Evolutionary conservation across 2,329 filamentous ascomycete genomes (phyloP), one percentile per base, ranked within the genome.

Genomic region (Phyllosticta citrichinensis): DNA sequence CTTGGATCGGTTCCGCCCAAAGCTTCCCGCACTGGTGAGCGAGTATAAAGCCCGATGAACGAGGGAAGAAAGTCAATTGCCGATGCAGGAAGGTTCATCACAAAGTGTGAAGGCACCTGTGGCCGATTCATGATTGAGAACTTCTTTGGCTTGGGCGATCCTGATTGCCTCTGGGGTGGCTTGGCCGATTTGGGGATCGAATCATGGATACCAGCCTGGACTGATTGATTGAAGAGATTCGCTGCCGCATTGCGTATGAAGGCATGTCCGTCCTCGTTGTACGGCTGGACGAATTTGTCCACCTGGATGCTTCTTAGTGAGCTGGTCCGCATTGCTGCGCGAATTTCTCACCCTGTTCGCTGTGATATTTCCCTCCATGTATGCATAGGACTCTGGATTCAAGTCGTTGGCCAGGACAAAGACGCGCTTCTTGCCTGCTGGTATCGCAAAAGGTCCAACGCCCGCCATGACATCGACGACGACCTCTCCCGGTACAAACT

Each of bases 341-440:
- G 25, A 5, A 3, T 51, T 22, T 35, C 58, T 51, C 52, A 60
- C 58, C 79, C 95, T 96, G 77, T 99, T 99, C 63, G 83, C 81
- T 57, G 76, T 74, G 58, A 95, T 81, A 9, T 88, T 89, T 40
- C 87, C 82, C 27, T 81, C 74, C 68, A 99, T 83, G 65, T 85
- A 87, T 60, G 80, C 82, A 74, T 86, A 91, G 68, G 91, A 92
- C 68, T 95, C 89, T 0, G 93, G 93, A 71, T 99, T 99, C 71
- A 97, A 86, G 73, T 99, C 94, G 75, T 97, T 99, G 50, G 92
- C 94, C 86, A 89, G 96, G 19, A 97, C 92, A 68, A 97, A 96
- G 27, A 95, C 89, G 50, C 84, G 85, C 73, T 88, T 93, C 77
- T 89, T 95, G 17, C 90, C 94, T 0, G 93, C 91, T 0, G 94